Percentiles rank a stretch among this genome's conserved stretches.
phyloP scores from a whole-genome alignment of 1,284 basidiomycete genomes.

The Rhodotorula mucilaginosa region DNA sequence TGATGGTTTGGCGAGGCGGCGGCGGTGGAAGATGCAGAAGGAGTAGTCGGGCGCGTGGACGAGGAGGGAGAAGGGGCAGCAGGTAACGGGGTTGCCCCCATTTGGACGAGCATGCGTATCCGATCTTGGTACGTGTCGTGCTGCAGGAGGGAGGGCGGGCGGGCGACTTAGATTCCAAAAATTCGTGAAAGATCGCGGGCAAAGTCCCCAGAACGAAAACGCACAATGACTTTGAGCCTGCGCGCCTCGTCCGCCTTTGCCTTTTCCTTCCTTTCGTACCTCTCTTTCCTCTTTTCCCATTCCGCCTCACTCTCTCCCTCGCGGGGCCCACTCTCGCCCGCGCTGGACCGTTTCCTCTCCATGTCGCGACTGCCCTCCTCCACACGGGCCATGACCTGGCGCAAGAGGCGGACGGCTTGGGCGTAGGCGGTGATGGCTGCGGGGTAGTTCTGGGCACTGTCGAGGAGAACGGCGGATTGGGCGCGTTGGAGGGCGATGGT shows the following conservation, averaged over 20 bases:
- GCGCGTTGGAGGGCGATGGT: slow-evolving; percentile 51
- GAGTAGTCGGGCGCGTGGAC: neutral
- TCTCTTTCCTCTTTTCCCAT: slow-evolving; percentile 21
- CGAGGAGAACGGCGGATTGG: slow-evolving; percentile 51
- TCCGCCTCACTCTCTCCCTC: slow-evolving; percentile 29
- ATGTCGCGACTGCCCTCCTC: slow-evolving; percentile 40
- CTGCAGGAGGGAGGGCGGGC: slow-evolving; percentile 15
- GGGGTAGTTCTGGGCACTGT: slow-evolving; percentile 50
- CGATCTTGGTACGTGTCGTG: slow-evolving; percentile 52
- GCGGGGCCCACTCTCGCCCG: slow-evolving; percentile 5
- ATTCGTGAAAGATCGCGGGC: too few species aligned
- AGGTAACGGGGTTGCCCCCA: slow-evolving; percentile 31
- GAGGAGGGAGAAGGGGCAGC: slow-evolving; percentile 3
- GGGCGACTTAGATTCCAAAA: too few species aligned
- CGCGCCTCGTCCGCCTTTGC: slow-evolving; percentile 48
- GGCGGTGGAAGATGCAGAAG: neutral
- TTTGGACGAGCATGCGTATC: slow-evolving; percentile 47
- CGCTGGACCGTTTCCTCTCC: slow-evolving; percentile 15
- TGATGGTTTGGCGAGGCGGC: neutral
- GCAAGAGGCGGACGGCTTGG: slow-evolving; percentile 49
- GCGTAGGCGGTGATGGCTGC: slow-evolving; percentile 50
- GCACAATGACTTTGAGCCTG: slow-evolving; percentile 46
- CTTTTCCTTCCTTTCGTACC: slow-evolving; percentile 44
- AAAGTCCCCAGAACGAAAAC: too few species aligned
- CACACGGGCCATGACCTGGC: slow-evolving; percentile 51